Evolutionary conservation across 2,329 filamentous ascomycete genomes (phyloP).

Genomic region (Acarospora socialis): DNA sequence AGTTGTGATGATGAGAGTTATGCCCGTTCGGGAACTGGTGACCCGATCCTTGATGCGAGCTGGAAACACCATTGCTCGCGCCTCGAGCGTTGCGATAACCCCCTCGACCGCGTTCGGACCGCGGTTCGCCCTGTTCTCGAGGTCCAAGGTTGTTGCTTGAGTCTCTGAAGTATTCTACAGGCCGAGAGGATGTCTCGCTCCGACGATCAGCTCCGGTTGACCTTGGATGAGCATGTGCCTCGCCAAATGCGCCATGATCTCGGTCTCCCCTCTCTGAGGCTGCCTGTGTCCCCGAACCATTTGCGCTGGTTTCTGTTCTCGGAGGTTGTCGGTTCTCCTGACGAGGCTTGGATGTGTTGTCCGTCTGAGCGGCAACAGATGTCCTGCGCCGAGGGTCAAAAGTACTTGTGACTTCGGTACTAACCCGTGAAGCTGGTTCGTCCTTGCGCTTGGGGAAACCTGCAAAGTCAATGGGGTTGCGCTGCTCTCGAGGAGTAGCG

Average conservation of each 20-base stretch:
- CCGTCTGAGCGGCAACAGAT: too few relatives aligned
- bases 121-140: conserved; percentile 25
- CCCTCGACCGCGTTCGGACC: conserved; percentile 30
- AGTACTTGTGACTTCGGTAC: too few relatives aligned
- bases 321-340: too few relatives aligned
- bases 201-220: conserved; percentile 16
- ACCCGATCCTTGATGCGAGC: conserved; percentile 17
- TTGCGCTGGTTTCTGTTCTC: too few relatives aligned
- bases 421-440: too few relatives aligned
- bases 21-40: conserved; percentile 18
- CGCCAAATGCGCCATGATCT: conserved; percentile 13
- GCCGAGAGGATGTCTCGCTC: conserved; percentile 18
- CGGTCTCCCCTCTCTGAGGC: conserved; percentile 12
- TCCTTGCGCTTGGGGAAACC: too few relatives aligned
- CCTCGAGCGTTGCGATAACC: conserved; percentile 23
- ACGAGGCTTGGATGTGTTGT: too few relatives aligned
- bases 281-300: too few relatives aligned
- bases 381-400: too few relatives aligned
- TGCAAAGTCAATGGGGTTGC: too few relatives aligned
- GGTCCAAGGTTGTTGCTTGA: conserved; percentile 12
- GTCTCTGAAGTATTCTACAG: conserved; percentile 19
- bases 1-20: conserved; percentile 20
- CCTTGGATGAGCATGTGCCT: conserved; percentile 16
- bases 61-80: conserved; percentile 21
- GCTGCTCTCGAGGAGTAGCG: too few relatives aligned